Conservation (phyloP, 2,329 filamentous ascomycete species). For the Sporothrix pseudoabietina region DNA sequence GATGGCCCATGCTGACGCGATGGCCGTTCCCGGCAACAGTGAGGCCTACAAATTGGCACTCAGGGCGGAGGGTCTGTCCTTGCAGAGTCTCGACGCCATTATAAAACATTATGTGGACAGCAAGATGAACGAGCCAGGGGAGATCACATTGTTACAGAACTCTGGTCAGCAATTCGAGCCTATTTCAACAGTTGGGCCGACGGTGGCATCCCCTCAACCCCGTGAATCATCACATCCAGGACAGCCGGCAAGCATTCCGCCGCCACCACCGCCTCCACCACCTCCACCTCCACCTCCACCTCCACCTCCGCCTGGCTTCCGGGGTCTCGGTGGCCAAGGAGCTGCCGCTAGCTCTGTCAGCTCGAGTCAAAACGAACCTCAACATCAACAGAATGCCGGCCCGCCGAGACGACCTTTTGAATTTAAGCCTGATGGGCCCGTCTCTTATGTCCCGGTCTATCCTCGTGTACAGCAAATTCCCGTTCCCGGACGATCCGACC, state of each 20-base stretch:
- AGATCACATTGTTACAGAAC: slow-evolving; percentile 11
- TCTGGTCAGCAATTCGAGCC: slow-evolving; percentile 16
- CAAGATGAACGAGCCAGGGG: slow-evolving; percentile 17
- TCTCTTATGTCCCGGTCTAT: slow-evolving; percentile 20
- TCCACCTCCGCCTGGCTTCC: background rate
- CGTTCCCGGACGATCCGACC: slow-evolving; percentile 17
- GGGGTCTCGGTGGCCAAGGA: slow-evolving; percentile 16
- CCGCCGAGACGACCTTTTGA: slow-evolving; percentile 20
- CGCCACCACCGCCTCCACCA: slow-evolving; percentile 16
- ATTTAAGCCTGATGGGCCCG: slow-evolving; percentile 3
- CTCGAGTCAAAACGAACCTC: slow-evolving; percentile 17
- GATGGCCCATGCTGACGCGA: background rate
- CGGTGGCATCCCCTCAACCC: slow-evolving; percentile 18
- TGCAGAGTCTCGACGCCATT: slow-evolving; percentile 18
- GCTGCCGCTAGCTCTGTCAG: slow-evolving; percentile 19
- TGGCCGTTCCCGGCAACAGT: slow-evolving; percentile 17
- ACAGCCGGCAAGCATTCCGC: slow-evolving; percentile 16
- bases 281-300: slow-evolving; percentile 1
- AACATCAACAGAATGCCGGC: slow-evolving; percentile 18
- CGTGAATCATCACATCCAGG: slow-evolving; percentile 10
- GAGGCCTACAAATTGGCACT: slow-evolving; percentile 13
- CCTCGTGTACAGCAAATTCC: slow-evolving; percentile 15
- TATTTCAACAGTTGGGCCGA: slow-evolving; percentile 18
- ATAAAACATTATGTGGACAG: slow-evolving; percentile 19
- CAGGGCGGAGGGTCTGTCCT: slow-evolving; percentile 10